Evolutionary conservation across 2,329 filamentous ascomycete species (phyloP), one percentile per base, ranked within the genome.

Genomic region (Penicillium olsonii): DNA sequence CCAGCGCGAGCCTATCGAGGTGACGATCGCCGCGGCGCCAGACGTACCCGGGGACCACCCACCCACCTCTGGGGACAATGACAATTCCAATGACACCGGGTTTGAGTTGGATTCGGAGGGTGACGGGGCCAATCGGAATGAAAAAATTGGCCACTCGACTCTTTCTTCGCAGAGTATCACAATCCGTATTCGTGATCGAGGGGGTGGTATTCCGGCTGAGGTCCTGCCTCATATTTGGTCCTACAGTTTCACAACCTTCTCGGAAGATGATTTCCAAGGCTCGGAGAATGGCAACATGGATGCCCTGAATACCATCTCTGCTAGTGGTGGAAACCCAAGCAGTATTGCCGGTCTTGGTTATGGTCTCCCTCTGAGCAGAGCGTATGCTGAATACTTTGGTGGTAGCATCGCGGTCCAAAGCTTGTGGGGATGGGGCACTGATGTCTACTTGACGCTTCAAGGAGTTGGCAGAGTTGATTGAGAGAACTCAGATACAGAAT

Each of bases 361-460:
- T 68, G 94, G 94, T 0, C 68, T 99, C 55, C 94, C 94, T 1
- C 73, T 99, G 18, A 91, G 91, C 45, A 81, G 94, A 54, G 92
- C 94, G 0, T 99, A 99, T 66, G 94, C 94, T 0, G 92, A 99
- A 75, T 99, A 97, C 64, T 99, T 99, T 76, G 94, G 94, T 2
- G 94, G 94, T 0, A 92, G 92, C 2, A 94, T 99, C 50, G 86
- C 86, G 4, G 86, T 99, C n/a, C 92, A 99, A 78, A 96, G 90
- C 68, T 73, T 97, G 39, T 94, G 90, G 76, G 92, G 94, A 4
- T 99, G 94, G 94, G 94, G 85, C 0, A 85, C 83, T 3, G 84
- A 87, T 72, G 83, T 85, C 1, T 87, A 86, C 68, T 67, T 87
- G 46, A 84, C 79, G 42, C 61, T 86, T 55, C 75, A 81, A 56